Evolutionary conservation across 768 basidiomycete genomes (phyloP).

Genomic region (Tylopilus subfusipes): DNA sequence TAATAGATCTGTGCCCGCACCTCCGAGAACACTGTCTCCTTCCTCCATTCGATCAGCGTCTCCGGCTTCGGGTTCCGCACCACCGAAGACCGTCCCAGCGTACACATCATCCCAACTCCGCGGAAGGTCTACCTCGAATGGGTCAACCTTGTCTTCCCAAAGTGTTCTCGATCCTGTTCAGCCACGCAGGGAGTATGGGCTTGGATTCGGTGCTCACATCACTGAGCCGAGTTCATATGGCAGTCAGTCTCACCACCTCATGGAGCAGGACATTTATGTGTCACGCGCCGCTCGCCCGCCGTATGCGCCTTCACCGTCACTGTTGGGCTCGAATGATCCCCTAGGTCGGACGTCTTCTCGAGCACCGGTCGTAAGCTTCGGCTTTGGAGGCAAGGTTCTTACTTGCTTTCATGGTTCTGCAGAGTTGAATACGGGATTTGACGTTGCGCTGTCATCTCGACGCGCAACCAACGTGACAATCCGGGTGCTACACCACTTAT

Average conservation of each 20-base stretch:
- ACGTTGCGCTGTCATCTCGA: conserved; percentile 70
- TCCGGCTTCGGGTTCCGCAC: conserved; percentile 33
- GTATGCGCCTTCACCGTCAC: conserved; percentile 83
- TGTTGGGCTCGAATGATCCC: conserved; percentile 80
- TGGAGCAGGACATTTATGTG: conserved; percentile 27
- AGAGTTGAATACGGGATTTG: conserved; percentile 67
- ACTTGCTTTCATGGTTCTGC: conserved; percentile 80
- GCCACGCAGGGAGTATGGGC: conserved; percentile 30
- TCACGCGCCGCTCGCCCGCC: conserved; percentile 43
- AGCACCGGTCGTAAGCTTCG: conserved; percentile 82
- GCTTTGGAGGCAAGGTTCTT: conserved; percentile 88
- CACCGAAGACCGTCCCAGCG: conserved; percentile 22
- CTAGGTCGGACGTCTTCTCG: conserved; percentile 68
- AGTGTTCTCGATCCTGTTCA: conserved; percentile 11
- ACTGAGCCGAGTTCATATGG: conserved; percentile 17
- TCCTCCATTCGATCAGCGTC: conserved; percentile 21
- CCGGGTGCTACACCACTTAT: conserved; percentile 60
- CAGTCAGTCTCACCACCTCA: conserved; percentile 15
- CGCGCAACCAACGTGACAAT: conserved; percentile 69
- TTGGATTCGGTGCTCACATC: conserved; percentile 17
- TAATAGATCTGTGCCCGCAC: conserved; percentile 12
- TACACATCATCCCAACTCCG: conserved; percentile 24
- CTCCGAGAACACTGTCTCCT: conserved; percentile 33
- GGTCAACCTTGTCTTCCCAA: conserved; percentile 39
- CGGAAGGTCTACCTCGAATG: conserved; percentile 44